These are phyloP conservation scores for Papiliotrema laurentii DNA, from an alignment of 1,284 basidiomycete species.

Conservation along the genomic window DNA sequence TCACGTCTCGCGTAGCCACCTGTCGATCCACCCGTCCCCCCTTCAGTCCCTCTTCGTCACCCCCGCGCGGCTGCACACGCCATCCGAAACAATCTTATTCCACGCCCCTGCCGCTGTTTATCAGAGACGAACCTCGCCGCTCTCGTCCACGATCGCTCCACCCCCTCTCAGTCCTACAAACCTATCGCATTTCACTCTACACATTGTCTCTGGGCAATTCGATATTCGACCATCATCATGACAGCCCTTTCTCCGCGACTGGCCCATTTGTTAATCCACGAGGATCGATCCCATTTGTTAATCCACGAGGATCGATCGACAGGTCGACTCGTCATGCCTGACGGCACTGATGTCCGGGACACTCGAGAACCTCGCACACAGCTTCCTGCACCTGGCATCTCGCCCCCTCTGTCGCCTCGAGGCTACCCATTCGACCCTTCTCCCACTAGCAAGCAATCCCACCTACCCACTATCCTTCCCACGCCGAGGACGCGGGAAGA, in stretches of 20 bases:
- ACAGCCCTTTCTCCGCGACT: conserved; percentile 13
- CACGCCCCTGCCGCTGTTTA: too few species aligned
- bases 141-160: background rate
- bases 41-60: too few species aligned
- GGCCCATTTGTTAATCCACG: conserved; percentile 12
- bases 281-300: too few species aligned
- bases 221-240: too few species aligned
- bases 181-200: too few species aligned
- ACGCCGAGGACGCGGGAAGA: background rate
- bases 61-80: too few species aligned
- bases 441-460: background rate
- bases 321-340: conserved; percentile 7
- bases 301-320: conserved; percentile 14
- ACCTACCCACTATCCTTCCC: background rate
- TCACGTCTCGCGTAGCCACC: too few species aligned
- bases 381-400: background rate
- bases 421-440: background rate
- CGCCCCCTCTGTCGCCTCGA: background rate
- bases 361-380: background rate
- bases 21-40: too few species aligned
- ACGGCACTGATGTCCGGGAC: background rate
- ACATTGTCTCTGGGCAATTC: too few species aligned
- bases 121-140: background rate
- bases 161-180: background rate
- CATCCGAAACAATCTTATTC: too few species aligned